phyloP scores from a whole-genome alignment of 345 rosid genomes.

The Eucalyptus marginata region DNA sequence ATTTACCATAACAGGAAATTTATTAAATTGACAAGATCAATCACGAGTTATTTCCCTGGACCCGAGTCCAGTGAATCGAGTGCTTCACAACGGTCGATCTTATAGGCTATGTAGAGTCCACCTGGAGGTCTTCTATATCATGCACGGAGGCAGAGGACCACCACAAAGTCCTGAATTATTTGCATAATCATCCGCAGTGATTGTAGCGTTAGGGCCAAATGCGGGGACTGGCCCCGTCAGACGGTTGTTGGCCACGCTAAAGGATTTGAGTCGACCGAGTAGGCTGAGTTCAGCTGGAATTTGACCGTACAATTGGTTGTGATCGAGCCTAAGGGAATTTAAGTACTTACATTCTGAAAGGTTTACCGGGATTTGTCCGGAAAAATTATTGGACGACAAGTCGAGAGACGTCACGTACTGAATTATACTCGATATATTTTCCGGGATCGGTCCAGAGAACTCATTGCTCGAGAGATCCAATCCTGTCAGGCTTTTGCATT shows the following conservation, averaged over 20 bases:
- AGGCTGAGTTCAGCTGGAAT: slow-evolving; percentile 39
- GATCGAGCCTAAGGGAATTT: slow-evolving; percentile 52
- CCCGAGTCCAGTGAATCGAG: not conserved
- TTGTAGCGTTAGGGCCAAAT: not conserved
- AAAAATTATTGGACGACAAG: slow-evolving; percentile 56
- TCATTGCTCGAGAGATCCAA: slow-evolving; percentile 63
- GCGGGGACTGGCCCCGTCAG: slow-evolving; percentile 50
- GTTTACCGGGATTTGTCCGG: slow-evolving; percentile 39
- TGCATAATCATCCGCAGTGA: slow-evolving; percentile 3
- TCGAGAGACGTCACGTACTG: slow-evolving; percentile 27
- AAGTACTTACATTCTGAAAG: slow-evolving; percentile 35
- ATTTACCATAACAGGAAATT: not conserved
- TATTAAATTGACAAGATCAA: not conserved
- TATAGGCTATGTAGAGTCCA: not conserved
- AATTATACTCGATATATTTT: slow-evolving; percentile 13
- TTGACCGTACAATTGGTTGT: slow-evolving; percentile 43
- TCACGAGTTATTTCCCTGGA: not conserved
- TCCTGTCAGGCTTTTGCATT: slow-evolving; percentile 53
- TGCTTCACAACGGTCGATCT: not conserved
- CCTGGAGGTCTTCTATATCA: not conserved
- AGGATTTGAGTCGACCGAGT: slow-evolving; percentile 37
- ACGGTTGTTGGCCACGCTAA: slow-evolving; percentile 48
- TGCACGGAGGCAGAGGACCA: slow-evolving; percentile 29
- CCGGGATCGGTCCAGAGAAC: slow-evolving; percentile 51
- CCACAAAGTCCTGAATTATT: slow-evolving; percentile 65